Evolutionary conservation across 192 early-diverging fungal species (phyloP).

Genomic region (Backusella westeae): DNA sequence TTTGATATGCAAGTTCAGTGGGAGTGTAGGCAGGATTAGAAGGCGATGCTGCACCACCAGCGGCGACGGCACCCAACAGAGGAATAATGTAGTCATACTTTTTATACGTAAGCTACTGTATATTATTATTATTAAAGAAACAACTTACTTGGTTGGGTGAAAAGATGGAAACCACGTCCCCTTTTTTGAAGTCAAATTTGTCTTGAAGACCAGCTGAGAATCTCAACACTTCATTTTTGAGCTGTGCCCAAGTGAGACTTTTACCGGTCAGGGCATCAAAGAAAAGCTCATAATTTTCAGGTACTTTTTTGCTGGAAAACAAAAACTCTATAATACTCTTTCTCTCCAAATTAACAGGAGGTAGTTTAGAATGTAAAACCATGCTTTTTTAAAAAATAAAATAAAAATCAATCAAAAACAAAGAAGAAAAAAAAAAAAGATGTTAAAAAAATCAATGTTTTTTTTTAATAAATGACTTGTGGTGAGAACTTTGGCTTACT

Average conservation of each 20-base stretch:
- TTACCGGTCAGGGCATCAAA: conserved; percentile 39
- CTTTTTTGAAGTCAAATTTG: conserved; percentile 55
- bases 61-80: background rate
- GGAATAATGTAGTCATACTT: conserved; percentile 9
- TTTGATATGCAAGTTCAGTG: conserved; percentile 70
- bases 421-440: background rate
- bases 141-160: conserved; percentile 19
- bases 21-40: conserved; percentile 79
- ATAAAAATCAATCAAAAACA: background rate
- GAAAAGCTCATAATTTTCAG: background rate
- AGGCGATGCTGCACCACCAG: conserved; percentile 59
- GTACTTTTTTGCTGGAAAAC: background rate
- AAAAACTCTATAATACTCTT: background rate
- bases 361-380: background rate
- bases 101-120: background rate
- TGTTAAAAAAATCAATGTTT: background rate
- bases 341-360: background rate
- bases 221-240: conserved; percentile 8
- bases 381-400: background rate
- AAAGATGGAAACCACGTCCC: conserved; percentile 63
- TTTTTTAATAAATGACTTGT: background rate
- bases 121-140: background rate
- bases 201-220: conserved; percentile 52
- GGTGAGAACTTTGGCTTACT: conserved; percentile 2
- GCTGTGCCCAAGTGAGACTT: conserved; percentile 36